Evolutionary conservation across 2,329 filamentous ascomycete genomes (phyloP).

Genomic region (Cercospora nicotianae): DNA sequence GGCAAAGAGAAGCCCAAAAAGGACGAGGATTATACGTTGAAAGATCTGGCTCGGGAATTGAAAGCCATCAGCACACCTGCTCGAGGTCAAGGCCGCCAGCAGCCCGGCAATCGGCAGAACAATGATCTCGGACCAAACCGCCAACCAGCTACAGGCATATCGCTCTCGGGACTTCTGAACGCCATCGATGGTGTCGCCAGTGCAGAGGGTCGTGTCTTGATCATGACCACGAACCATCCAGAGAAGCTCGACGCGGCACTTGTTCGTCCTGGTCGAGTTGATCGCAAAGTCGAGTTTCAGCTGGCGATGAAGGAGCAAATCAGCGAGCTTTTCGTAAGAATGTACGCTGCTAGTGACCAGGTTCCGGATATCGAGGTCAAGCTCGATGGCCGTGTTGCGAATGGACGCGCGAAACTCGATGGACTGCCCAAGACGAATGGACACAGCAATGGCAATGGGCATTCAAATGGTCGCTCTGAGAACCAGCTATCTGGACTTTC

Average conservation of each 20-base stretch:
- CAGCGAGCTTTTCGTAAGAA: slow-evolving; percentile 45
- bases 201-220: slow-evolving; percentile 74
- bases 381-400: slow-evolving; percentile 4
- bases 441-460: slow-evolving; percentile 18
- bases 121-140: slow-evolving; percentile 22
- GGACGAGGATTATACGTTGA: slow-evolving; percentile 34
- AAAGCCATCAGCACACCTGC: slow-evolving; percentile 24
- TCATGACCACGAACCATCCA: slow-evolving; percentile 80
- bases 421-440: slow-evolving; percentile 14
- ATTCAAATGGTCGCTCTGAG: slow-evolving; percentile 3
- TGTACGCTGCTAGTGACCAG: slow-evolving; percentile 36
- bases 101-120: background rate
- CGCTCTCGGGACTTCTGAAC: slow-evolving; percentile 76
- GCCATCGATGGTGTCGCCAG: slow-evolving; percentile 80
- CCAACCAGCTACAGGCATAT: slow-evolving; percentile 59
- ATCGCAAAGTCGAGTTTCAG: slow-evolving; percentile 64
- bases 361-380: slow-evolving; percentile 18
- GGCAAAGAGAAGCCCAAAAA: slow-evolving; percentile 26
- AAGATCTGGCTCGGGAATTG: slow-evolving; percentile 34
- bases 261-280: slow-evolving; percentile 70
- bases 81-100: slow-evolving; percentile 11
- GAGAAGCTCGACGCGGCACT: slow-evolving; percentile 67
- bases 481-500: slow-evolving; percentile 22
- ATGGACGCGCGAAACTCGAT: slow-evolving; percentile 10
- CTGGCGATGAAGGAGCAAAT: slow-evolving; percentile 45